Percentiles rank a stretch among this genome's conserved stretches.
phyloP scores from a whole-genome alignment of 345 rosid species.

The Lumnitzera littorea region DNA sequence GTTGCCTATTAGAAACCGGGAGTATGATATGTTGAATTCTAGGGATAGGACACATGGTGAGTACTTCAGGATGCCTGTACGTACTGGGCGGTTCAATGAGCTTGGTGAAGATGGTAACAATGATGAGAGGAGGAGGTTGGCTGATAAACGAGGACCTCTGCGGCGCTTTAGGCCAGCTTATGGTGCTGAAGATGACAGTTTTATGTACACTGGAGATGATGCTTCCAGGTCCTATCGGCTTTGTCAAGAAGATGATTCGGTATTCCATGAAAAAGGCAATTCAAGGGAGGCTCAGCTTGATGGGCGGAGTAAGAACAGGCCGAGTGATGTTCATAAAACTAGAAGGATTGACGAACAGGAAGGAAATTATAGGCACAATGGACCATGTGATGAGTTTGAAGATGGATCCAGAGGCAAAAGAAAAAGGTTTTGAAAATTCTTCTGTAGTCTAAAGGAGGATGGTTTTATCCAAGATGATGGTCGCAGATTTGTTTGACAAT shows the following conservation, averaged over 20 bases:
- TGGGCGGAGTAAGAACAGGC: conserved; percentile 41
- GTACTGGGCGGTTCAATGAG: conserved; percentile 56
- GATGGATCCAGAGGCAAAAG: conserved; percentile 44
- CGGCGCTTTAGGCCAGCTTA: conserved; percentile 61
- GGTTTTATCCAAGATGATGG: conserved; percentile 3
- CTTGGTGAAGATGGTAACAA: conserved; percentile 44
- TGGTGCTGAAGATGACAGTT: conserved; percentile 34
- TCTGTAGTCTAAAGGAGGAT: conserved; percentile 7
- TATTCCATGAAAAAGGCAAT: conserved; percentile 41
- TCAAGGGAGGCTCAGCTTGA: conserved; percentile 56
- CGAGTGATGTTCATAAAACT: conserved; percentile 48
- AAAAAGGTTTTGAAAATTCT: conserved; percentile 42
- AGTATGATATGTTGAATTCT: conserved; percentile 45
- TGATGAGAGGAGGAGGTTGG: conserved; percentile 62
- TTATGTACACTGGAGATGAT: conserved; percentile 38
- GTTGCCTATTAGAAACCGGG: conserved; percentile 48
- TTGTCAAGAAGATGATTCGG: conserved; percentile 33
- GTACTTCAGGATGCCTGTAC: conserved; percentile 46
- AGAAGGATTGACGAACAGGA: conserved; percentile 53
- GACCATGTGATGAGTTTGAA: conserved; percentile 41
- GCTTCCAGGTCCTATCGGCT: conserved; percentile 49
- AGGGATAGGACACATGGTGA: conserved; percentile 58
- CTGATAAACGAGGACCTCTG: conserved; percentile 51
- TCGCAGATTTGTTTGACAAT: conserved; percentile 4
- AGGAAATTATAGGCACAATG: conserved; percentile 47